Conservation (phyloP, 768 basidiomycete species). For the Kwoniella botswanensis region DNA sequence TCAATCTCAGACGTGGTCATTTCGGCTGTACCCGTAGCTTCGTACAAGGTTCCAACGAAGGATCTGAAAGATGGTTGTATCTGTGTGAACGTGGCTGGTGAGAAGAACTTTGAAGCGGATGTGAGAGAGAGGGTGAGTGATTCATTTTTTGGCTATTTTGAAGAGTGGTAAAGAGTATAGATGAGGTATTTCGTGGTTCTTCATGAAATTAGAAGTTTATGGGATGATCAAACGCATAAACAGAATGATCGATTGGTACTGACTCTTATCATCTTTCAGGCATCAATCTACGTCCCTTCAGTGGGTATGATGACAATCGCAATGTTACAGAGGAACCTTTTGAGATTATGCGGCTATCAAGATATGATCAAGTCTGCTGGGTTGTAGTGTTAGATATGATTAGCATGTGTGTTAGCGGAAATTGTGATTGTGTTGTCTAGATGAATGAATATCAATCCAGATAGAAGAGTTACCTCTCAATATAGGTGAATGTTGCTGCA, state of each 20-base stretch:
- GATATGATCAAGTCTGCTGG: conserved; percentile 43
- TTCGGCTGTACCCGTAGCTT: conserved; percentile 82
- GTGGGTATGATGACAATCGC: conserved; percentile 98
- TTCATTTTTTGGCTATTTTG: conserved; percentile 6
- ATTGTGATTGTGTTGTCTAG: too few species aligned
- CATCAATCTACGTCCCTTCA: conserved; percentile 89
- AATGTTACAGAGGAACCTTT: conserved; percentile 94
- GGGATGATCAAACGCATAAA: not conserved
- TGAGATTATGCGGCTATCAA: conserved; percentile 54
- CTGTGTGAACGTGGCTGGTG: conserved; percentile 88
- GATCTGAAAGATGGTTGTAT: conserved; percentile 92
- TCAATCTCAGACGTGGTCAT: conserved; percentile 89
- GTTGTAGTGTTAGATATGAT: not conserved
- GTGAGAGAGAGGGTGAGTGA: conserved; percentile 81
- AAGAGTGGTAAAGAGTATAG: too few species aligned
- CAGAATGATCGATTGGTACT: not conserved
- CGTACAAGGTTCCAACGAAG: conserved; percentile 87
- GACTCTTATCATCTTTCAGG: conserved; percentile 62
- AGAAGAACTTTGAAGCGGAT: conserved; percentile 95
- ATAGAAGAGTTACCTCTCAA: too few species aligned
- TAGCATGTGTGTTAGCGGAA: not conserved
- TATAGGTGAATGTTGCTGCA: too few species aligned
- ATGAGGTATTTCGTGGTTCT: not conserved
- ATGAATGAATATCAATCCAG: too few species aligned
- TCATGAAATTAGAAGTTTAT: not conserved